Base-by-base conservation (phyloP, 2,329 filamentous ascomycete species). In the Helicocarpus griseus region DNA sequence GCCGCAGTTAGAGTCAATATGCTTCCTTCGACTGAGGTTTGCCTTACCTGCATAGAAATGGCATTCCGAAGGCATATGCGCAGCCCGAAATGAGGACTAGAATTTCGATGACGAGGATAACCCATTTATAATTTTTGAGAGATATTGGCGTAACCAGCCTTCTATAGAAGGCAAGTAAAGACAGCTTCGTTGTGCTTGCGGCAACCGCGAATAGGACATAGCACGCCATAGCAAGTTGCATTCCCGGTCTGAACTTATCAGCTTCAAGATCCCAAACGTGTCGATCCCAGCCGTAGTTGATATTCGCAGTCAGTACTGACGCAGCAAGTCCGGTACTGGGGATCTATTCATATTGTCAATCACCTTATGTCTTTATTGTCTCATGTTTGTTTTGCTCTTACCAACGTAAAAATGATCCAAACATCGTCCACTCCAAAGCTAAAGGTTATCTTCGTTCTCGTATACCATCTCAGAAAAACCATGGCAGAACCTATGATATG, bases 341-440 rank as follows among this genome's bases (percentile, higher is more conserved):
- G 21, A 50, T 35, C 49, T 46, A 50, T 35, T 17, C n/a, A 24
- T 41, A 5, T 35, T 14, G 9, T 49, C 22, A 41, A 36, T 4
- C 21, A n/a, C 3, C 7, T 35, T 17, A 22, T 19, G 3, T 35
- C 29, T 13, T 11, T 11, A 22, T n/a, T 21, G 19, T 21, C 9
- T 21, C n/a, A 26, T 26, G 21, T 29, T 22, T 17, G 5, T 29
- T 40, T 39, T 24, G 5, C 14, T 8, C 48, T 17, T 51, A 51
- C 41, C 28, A 51, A 17, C 4, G 41, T 24, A 5, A 51, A 7
- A 21, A 39, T 14, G 39, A 47, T 51, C 24, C 26, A 47, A 31
- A 47, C 19, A 47, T 51, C 41, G 48, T 51, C 49, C 21, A 45
- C 13, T 13, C 41, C 41, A 14, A 51, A 47, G 26, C 41, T 51